A percentile compares a stretch with the other conserved stretches of the same genome.
These are phyloP conservation scores for Solanum lignicaule DNA, from an alignment of 257 asterid genomes.

Conservation along the genomic window DNA sequence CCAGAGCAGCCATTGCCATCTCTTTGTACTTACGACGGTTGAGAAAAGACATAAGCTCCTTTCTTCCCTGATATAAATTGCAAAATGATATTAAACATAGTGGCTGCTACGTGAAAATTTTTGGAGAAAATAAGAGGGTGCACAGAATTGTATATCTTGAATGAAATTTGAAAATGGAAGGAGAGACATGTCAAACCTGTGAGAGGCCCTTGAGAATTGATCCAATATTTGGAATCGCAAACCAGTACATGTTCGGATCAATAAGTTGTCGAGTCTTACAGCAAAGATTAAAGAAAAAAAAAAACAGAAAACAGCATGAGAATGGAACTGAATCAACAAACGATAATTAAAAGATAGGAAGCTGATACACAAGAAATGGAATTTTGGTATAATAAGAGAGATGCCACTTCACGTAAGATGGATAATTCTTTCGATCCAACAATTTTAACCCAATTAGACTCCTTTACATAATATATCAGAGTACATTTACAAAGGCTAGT, in stretches of 20 bases:
- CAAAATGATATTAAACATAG: background rate
- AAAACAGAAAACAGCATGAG: constrained; percentile 21
- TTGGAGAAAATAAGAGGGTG: background rate
- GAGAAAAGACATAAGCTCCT: constrained; percentile 81
- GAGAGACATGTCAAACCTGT: constrained; percentile 40
- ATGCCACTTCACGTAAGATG: background rate
- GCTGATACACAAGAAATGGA: background rate
- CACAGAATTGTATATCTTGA: background rate
- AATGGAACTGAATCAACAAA: background rate
- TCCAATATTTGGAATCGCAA: constrained; percentile 90
- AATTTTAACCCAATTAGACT: background rate
- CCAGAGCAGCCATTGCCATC: constrained; percentile 73
- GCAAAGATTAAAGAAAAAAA: background rate
- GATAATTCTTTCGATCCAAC: background rate
- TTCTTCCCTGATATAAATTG: constrained; percentile 58
- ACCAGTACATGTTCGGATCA: constrained; percentile 92
- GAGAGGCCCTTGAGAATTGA: constrained; percentile 89
- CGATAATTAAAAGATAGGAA: background rate
- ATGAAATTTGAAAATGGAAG: background rate
- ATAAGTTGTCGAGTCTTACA: constrained; percentile 76
- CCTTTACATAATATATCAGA: background rate
- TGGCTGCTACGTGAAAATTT: background rate
- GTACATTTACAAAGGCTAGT: background rate
- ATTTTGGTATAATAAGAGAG: background rate
- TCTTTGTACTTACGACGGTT: constrained; percentile 71